These are phyloP conservation scores for Botrytis fragariae DNA, from an alignment of 2,329 filamentous ascomycete genomes.

Conservation along the genomic window DNA sequence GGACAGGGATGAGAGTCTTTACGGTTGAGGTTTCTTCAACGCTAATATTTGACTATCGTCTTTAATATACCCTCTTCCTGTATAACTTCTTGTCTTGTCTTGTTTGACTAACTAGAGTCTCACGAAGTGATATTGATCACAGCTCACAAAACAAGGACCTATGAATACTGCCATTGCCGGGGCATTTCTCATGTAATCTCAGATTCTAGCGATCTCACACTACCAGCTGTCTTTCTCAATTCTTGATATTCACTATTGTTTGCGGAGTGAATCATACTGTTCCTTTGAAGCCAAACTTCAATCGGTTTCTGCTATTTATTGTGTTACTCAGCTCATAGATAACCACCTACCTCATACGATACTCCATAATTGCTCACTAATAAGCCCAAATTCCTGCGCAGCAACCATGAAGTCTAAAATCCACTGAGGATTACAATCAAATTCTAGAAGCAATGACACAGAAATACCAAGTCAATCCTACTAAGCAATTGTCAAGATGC, in stretches of 20 bases:
- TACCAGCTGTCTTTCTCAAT: neutral
- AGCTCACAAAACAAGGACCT: neutral
- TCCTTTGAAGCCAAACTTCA: neutral
- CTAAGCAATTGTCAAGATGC: neutral
- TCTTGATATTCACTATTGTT: neutral
- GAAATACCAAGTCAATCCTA: neutral
- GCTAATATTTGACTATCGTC: neutral
- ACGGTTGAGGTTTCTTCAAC: rapidly evolving
- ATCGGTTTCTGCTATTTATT: no score
- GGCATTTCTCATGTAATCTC: neutral
- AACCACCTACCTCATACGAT: neutral
- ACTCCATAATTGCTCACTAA: neutral
- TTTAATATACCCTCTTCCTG: neutral
- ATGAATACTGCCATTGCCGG: neutral
- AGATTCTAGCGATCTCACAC: neutral
- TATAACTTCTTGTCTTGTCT: neutral
- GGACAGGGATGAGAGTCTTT: rapidly evolving
- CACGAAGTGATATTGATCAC: neutral
- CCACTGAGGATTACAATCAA: no score
- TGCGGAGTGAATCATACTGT: neutral
- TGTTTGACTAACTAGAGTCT: neutral
- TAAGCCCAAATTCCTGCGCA: neutral
- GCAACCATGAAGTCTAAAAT: neutral
- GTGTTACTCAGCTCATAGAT: neutral
- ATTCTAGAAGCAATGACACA: neutral